Evolutionary conservation across 2,329 filamentous ascomycete species (phyloP), one percentile per base, ranked within the genome.

Genomic region (Pseudogymnoascus sp.): DNA sequence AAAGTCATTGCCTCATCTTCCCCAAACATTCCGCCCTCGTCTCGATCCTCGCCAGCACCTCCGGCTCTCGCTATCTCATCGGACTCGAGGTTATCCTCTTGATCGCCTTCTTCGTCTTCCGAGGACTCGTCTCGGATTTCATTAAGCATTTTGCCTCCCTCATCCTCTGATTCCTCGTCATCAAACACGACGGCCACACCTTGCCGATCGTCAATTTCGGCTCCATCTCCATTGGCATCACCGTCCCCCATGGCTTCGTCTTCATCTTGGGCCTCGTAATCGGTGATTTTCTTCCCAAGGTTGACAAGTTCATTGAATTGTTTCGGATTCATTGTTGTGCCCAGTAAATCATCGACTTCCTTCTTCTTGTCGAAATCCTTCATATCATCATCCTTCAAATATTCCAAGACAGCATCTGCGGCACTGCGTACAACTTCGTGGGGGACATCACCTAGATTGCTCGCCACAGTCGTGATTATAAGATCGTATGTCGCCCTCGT

Each of bases 331-430:
- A 97, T 84, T 0, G 87, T 86, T 37, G 84, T 84, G n/a, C 93
- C 95, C 43, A 99, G 77, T 65, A 98, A 86, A 68, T 98, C 95
- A 70, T 99, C 95, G 46, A 98, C 86, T 74, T 97, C 92, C 77
- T 93, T 96, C 81, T 99, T 99, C 81, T 96, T 97, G 75, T 99
- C 95, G 65, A 96, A 90, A 74, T 99, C 95, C 75, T 98, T 98
- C 79, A 97, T 81, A 66, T 93, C 89, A 66, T 97, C 93, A 70
- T 98, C 93, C 76, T 99, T 99, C 50, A 99, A 80, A 66, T 89
- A 91, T 74, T 99, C 95, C 61, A 99, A 76, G 2, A 93, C 87
- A 2, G 90, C 92, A 74, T 99, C 95, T 12, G 95, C 93, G 14
- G 95, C 96, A 76, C 95, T 99, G 69, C 91, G 86, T 50, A 96